Evolutionary conservation across 2,329 filamentous ascomycete species (phyloP), one percentile per base, ranked within the genome.

Genomic region (Samsoniella hepiali): DNA sequence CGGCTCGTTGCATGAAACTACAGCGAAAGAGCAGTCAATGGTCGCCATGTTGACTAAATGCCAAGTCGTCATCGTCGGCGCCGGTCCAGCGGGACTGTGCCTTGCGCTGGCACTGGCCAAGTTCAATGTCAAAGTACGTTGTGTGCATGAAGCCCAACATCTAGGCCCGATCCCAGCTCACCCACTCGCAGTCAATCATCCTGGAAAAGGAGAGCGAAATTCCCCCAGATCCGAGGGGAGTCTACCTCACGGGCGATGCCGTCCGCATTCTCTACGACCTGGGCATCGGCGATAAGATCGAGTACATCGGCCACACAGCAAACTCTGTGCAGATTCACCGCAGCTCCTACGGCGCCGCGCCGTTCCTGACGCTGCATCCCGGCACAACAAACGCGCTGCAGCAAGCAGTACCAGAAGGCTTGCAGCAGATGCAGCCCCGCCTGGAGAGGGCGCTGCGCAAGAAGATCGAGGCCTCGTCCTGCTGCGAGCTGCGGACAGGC

Each of bases 211-310:
- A 72, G 15, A 10, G 32, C 3, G 64, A 65, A 10, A 67, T 74
- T 34, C 72, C 65, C 3, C 59, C 58, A 8, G 72, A 74, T 62
- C 72, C 72, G 2, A 64, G 72, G 5, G 72, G 72, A 3, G 73
- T 74, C 44, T 69, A 69, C 1, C 64, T 74, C 15, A 70, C 72
- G 22, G 72, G 72, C 51, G 72, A 74, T 61, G 72, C 70, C 5
- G 69, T 74, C 42, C 68, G 72, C 3, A 51, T 63, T 9, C 53
- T 71, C 3, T 69, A 73, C 29, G 68, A 54, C 1, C 50, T 67
- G 4, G 71, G 70, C 3, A 55, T 72, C 5, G 71, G 71, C 44
- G 64, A 68, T 4, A 58, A 70, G 5, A 17, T 58, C 5, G 55
- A 45, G 3, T 4, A 58, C 29, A 29, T 58, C 31, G 55, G 55